Conservation (phyloP, 805 yeast genomes). For the Cyberlindnera japonica region DNA sequence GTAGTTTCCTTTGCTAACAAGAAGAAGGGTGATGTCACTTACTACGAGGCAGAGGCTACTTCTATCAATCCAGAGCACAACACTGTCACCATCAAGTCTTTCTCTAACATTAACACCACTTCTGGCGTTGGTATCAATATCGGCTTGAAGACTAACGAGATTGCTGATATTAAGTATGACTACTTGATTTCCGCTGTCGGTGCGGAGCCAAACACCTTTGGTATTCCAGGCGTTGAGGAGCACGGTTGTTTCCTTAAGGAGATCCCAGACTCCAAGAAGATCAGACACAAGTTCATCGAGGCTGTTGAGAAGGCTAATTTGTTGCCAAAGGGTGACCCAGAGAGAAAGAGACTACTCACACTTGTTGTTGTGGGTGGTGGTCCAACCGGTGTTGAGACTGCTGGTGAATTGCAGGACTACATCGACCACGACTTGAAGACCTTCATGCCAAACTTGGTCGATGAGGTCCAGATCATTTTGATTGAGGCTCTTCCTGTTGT, state of each 20-base stretch:
- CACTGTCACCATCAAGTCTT: conserved; percentile 56
- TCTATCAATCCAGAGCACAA: conserved; percentile 74
- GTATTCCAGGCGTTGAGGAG: conserved; percentile 86
- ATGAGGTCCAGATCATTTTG: conserved; percentile 78
- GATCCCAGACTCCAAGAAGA: conserved; percentile 77
- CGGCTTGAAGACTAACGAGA: conserved; percentile 37
- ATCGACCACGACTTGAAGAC: conserved; percentile 84
- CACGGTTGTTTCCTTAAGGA: conserved; percentile 87
- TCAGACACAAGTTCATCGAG: conserved; percentile 78
- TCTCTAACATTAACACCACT: conserved; percentile 36
- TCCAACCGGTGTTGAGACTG: conserved; percentile 96
- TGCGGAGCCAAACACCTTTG: conserved; percentile 90
- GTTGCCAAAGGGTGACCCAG: conserved; percentile 73
- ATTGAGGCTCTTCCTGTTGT: conserved; percentile 92
- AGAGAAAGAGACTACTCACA: conserved; percentile 80
- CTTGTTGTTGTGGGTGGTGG: conserved; percentile 96
- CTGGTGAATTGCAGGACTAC: conserved; percentile 94
- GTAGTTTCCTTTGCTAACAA: conserved; percentile 82
- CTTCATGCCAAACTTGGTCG: conserved; percentile 83
- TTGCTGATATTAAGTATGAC: conserved; percentile 59
- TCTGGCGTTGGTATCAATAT: conserved; percentile 28
- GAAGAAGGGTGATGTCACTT: conserved; percentile 71
- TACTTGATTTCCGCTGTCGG: conserved; percentile 89
- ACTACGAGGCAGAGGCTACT: conserved; percentile 89
- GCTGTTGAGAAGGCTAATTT: conserved; percentile 85